A percentile compares a stretch with the other conserved stretches of the same genome.
phyloP scores from a whole-genome alignment of 75 land plant species.

The Pinus taeda region DNA sequence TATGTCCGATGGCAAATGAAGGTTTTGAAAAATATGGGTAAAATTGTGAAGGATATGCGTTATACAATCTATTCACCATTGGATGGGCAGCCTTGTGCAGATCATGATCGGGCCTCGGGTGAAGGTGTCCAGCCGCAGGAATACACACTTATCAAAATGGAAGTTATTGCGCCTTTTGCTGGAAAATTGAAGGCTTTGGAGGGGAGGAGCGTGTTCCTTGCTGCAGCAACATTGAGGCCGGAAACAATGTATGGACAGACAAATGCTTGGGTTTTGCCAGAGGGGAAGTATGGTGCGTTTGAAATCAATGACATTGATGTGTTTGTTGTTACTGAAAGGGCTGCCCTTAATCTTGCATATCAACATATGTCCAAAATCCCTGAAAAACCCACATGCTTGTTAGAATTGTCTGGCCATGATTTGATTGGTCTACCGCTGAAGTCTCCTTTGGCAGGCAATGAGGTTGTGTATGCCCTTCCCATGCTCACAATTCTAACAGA shows the following conservation, averaged over 20 bases:
- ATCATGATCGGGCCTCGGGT: slow-evolving; percentile 90
- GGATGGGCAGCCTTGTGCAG: slow-evolving; percentile 95
- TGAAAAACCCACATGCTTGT: slow-evolving; percentile 74
- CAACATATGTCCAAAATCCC: slow-evolving; percentile 64
- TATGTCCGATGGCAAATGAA: slow-evolving; percentile 88
- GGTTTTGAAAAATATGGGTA: slow-evolving; percentile 58
- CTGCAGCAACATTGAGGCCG: slow-evolving; percentile 90
- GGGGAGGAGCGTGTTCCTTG: slow-evolving; percentile 70
- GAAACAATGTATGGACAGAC: slow-evolving; percentile 99
- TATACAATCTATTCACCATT: slow-evolving; percentile 66
- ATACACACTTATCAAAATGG: slow-evolving; percentile 83
- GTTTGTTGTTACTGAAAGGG: slow-evolving; percentile 63
- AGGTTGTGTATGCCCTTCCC: slow-evolving; percentile 78
- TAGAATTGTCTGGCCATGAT: slow-evolving; percentile 78
- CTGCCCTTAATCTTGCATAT: slow-evolving; percentile 83
- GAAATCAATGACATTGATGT: slow-evolving; percentile 89
- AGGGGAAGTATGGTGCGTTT: slow-evolving; percentile 90
- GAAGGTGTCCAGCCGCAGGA: slow-evolving; percentile 96
- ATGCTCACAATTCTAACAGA: slow-evolving; percentile 79
- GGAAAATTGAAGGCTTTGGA: slow-evolving; percentile 52
- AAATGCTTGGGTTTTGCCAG: slow-evolving; percentile 88
- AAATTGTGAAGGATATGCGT: slow-evolving; percentile 75
- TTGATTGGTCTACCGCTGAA: slow-evolving; percentile 74
- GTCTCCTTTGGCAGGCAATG: slow-evolving; percentile 70
- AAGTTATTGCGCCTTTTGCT: slow-evolving; percentile 66